Base-by-base conservation (phyloP, 2,329 filamentous ascomycete genomes). In the Dothistroma pini region DNA sequence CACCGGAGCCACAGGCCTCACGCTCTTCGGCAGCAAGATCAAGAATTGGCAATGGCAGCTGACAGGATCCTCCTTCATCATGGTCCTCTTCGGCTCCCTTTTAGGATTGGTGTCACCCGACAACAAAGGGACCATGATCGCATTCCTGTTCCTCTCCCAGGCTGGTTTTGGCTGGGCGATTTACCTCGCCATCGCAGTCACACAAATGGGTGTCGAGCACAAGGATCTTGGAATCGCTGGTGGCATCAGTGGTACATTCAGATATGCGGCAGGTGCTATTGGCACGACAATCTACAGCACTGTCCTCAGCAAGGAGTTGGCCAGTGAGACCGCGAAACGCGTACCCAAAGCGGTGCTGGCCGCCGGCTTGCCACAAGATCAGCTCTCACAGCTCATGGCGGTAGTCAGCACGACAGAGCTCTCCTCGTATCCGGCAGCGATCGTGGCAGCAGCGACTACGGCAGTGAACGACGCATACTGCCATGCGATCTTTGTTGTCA, bases 41-140 rank as follows among this genome's bases (percentile, higher is more conserved):
- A 72, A 75, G 9, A 73, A 78, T 62, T 82, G 79, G 78, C 74
- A 80, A 19, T 81, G 78, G 79, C 78, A 78, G 25, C 66, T 81
- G 31, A 78, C 74, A 0, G 78, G 69, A 0, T 77, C 77, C 0
- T 73, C 78, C 4, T 74, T 75, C 47, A 64, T 81, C 22, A 82
- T 82, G 79, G 77, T 80, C 4, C 61, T 82, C 7, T 82, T 81
- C 60, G 80, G 79, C 1, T 75, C 75, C 0, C 66, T 82, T 21
- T 66, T 82, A 21, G 79, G 75, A 0, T 66, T 81, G 3, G 78
- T 72, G 0, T 79, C 72, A 4, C 79, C 80, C 0, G 63, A 74
- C 29, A 75, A 78, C 41, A 79, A 79, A 68, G 61, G 54, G 14
- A 65, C 56, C 19, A 64, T 66, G 60, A 63, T 63, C 38, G 66